These are phyloP conservation scores for thale cress (Arabidopsis thaliana) DNA, from an alignment of 345 rosid species.

Conservation along the genomic window TAIR10.1 NC_003070.9:17200001-17200500, in stretches of 20 bases:
- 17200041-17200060: constrained; percentile 72
- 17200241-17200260: constrained; percentile 62
- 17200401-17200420: constrained; percentile 73
- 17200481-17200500: constrained; percentile 75
- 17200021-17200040: constrained; percentile 65
- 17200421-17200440: constrained; percentile 65
- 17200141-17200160: constrained; percentile 3
- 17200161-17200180: constrained; percentile 57
- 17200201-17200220: constrained; percentile 69
- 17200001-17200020: constrained; percentile 71
- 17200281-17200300: constrained; percentile 68
- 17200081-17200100: background rate
- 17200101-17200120: no score
- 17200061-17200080: constrained; percentile 63
- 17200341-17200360: constrained; percentile 80
- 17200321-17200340: constrained; percentile 69
- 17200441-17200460: constrained; percentile 89
- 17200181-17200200: constrained; percentile 56
- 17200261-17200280: constrained; percentile 77
- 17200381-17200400: constrained; percentile 75
- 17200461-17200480: constrained; percentile 88
- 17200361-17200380: constrained; percentile 70
- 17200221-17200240: constrained; percentile 59
- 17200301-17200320: constrained; percentile 80
- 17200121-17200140: background rate